Evolutionary conservation across 331 rosid genomes (phyloP).

Genomic region (Erythrophleum ivorense): DNA sequence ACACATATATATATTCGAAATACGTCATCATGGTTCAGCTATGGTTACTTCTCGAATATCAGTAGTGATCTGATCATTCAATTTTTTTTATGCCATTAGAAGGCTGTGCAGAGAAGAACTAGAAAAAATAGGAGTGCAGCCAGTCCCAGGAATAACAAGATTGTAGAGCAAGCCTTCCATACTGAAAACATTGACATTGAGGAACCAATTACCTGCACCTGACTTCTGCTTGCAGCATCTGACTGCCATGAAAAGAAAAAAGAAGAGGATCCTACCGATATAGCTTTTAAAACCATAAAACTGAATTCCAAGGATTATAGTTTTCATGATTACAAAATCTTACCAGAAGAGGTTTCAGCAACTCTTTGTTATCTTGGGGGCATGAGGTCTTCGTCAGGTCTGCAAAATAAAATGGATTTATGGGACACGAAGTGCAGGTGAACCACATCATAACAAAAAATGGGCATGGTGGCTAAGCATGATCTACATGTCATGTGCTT

Average conservation of each 20-base stretch:
- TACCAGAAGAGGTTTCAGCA: constrained; percentile 40
- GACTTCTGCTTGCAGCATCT: constrained; percentile 30
- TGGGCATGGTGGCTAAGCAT: background rate
- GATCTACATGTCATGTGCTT: background rate
- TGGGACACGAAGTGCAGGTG: background rate
- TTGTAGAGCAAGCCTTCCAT: constrained; percentile 34
- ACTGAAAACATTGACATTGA: constrained; percentile 5
- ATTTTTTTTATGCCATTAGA: background rate
- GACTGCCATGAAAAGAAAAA: constrained; percentile 12
- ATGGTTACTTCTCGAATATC: background rate
- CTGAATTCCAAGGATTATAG: background rate
- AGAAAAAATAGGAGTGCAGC: constrained; percentile 26
- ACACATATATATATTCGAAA: background rate
- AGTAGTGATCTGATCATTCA: background rate
- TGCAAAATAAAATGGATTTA: background rate
- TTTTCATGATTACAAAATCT: background rate
- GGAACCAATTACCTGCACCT: background rate
- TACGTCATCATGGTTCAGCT: background rate
- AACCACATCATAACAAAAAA: background rate
- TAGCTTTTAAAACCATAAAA: background rate
- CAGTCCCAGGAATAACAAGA: constrained; percentile 28
- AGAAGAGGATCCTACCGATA: background rate
- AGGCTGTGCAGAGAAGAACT: constrained; percentile 20
- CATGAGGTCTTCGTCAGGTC: constrained; percentile 22
- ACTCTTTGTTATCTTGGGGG: constrained; percentile 31